These are phyloP conservation scores for Annona squamosa DNA, from an alignment of 164 flowering plant genomes.

Conservation along the genomic window DNA sequence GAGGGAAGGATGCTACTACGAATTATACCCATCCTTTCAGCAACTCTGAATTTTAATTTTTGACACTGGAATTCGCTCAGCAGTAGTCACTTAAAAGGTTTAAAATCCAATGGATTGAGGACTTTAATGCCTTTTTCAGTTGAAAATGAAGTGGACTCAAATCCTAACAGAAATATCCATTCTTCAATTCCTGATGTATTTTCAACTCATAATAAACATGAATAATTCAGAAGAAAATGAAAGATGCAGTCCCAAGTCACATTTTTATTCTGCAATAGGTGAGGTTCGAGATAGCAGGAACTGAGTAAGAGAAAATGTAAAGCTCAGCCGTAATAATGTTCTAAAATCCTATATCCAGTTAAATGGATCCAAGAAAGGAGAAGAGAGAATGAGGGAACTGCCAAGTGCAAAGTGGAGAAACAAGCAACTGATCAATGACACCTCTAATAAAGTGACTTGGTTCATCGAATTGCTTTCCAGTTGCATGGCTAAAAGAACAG, in stretches of 20 bases:
- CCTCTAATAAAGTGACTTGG: too few species aligned
- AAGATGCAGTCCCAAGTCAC: background rate
- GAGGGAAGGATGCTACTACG: too few species aligned
- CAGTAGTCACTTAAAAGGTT: background rate
- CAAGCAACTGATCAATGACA: too few species aligned
- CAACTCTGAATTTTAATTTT: too few species aligned
- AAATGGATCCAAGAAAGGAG: too few species aligned
- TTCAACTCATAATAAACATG: background rate
- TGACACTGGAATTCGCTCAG: background rate
- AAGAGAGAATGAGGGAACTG: too few species aligned
- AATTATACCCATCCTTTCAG: too few species aligned
- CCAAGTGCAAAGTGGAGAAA: too few species aligned
- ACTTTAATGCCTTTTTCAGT: background rate
- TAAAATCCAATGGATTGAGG: background rate
- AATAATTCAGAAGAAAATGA: background rate
- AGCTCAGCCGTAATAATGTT: background rate
- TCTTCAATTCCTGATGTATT: background rate
- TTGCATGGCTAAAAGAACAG: too few species aligned
- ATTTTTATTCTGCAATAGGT: background rate
- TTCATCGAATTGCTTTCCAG: too few species aligned
- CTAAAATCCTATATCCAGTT: background rate
- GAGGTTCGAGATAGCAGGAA: background rate
- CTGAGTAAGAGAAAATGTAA: background rate
- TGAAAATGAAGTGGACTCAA: background rate
- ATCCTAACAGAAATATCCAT: background rate